phyloP scores from a whole-genome alignment of 2,329 filamentous ascomycete species.

The Rachicladosporium sp. region DNA sequence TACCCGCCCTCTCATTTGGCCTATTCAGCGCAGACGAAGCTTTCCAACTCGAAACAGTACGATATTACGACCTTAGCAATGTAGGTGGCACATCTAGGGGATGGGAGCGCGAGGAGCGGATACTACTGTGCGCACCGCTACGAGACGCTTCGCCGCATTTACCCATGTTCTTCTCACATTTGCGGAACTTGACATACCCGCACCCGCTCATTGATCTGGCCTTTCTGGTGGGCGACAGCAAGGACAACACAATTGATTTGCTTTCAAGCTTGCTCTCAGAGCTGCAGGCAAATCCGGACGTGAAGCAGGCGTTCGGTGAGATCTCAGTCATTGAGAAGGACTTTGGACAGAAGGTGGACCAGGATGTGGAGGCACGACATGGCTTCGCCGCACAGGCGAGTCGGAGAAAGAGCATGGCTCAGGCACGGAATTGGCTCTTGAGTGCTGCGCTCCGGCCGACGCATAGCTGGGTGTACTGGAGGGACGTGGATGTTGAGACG shows the following conservation, averaged over 20 bases:
- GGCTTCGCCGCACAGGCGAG: slow-evolving; percentile 93
- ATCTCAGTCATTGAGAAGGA: slow-evolving; percentile 98
- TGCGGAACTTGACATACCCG: slow-evolving; percentile 92
- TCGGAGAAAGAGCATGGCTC: slow-evolving; percentile 91
- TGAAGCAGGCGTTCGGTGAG: slow-evolving; percentile 77
- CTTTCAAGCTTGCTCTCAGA: slow-evolving; percentile 63
- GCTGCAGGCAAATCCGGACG: slow-evolving; percentile 68
- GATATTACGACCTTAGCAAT: slow-evolving; percentile 90
- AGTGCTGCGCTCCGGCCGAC: slow-evolving; percentile 87
- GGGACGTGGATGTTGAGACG: slow-evolving; percentile 95
- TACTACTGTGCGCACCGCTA: slow-evolving; percentile 85
- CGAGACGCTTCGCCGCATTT: slow-evolving; percentile 86
- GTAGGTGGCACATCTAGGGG: slow-evolving; percentile 83
- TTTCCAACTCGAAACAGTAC: slow-evolving; percentile 80
- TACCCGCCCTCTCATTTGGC: slow-evolving; percentile 55
- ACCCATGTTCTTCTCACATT: slow-evolving; percentile 96
- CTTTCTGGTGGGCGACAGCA: slow-evolving; percentile 94
- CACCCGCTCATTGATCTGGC: slow-evolving; percentile 93
- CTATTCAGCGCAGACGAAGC: slow-evolving; percentile 53
- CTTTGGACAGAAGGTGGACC: slow-evolving; percentile 94
- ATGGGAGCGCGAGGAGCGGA: slow-evolving; percentile 93
- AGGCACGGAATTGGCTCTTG: slow-evolving; percentile 91
- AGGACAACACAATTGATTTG: slow-evolving; percentile 72
- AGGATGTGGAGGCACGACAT: slow-evolving; percentile 94
- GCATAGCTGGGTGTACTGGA: slow-evolving; percentile 99